Evolutionary conservation across 106 monocot genomes (phyloP).

Genomic region (Iris macrosiphon): DNA sequence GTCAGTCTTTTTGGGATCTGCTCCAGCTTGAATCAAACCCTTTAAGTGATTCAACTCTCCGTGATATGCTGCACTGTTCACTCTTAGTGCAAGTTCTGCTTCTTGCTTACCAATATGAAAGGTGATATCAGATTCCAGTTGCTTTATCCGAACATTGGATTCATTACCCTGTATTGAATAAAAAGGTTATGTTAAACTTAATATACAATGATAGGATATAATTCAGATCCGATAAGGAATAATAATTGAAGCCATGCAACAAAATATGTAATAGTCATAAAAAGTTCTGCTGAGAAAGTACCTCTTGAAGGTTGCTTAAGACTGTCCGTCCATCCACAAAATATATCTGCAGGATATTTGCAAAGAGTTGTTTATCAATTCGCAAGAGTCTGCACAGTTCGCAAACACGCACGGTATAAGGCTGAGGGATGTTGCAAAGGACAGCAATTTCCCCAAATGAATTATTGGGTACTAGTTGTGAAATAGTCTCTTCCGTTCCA

Average conservation of each 20-base stretch:
- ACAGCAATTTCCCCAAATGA: constrained; percentile 90
- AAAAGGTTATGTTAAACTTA: no score
- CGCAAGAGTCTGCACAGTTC: constrained; percentile 68
- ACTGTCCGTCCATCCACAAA: constrained; percentile 73
- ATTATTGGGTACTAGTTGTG: constrained; percentile 35
- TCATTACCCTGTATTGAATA: constrained; percentile 40
- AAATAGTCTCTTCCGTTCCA: constrained; percentile 58
- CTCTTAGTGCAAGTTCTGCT: constrained; percentile 75
- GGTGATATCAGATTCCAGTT: constrained; percentile 76
- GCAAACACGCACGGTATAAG: constrained; percentile 68
- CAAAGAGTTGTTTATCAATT: constrained; percentile 77
- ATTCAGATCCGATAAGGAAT: no score
- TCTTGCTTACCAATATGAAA: constrained; percentile 90
- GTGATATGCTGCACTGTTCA: constrained; percentile 81
- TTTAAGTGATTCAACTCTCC: constrained; percentile 76
- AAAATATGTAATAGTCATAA: no score
- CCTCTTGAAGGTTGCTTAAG: constrained; percentile 74
- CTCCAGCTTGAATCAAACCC: constrained; percentile 69
- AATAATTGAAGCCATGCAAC: no score
- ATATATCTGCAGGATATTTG: constrained; percentile 71
- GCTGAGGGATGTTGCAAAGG: constrained; percentile 91
- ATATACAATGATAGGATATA: no score
- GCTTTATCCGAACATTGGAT: constrained; percentile 44
- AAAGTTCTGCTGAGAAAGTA: constrained; percentile 7
- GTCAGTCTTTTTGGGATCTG: constrained; percentile 80